Base-by-base conservation (phyloP, 441 rosid genomes). In the Geranium incanum region DNA sequence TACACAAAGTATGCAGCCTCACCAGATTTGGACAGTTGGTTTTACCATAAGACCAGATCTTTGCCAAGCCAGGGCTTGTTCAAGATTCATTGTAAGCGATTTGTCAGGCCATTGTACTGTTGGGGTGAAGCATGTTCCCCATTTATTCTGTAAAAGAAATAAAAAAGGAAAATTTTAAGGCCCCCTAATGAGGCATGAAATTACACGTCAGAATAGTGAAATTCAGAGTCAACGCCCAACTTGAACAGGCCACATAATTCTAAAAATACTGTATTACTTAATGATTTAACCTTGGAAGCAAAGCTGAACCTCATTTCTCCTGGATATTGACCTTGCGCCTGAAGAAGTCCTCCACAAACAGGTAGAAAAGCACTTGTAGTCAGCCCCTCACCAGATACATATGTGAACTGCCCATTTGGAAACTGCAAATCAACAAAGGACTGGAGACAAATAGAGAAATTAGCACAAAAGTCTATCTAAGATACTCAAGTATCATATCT, bases 311-410 rank as follows among this genome's bases (percentile, higher is more conserved):
- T 87, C 98, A 90, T 94, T 84, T 91, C 97, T 12, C 98, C 97
- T 6, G 98, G 98, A 84, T 88, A 90, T 86, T 88, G 96, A 75
- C 98, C 98, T 74, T 91, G 92, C 1, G 92, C 97, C 84, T 94
- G 97, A 78, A 94, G 95, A 81, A 94, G 92, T 65, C 97, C 97
- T 0, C 97, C 97, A 55, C 86, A 83, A 36, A 91, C 65, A 43
- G 99, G 99, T 68, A 89, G 71, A 78, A 92, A 92, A 74, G 91
- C 96, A 81, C 97, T 94, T 41, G 94, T 92, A 7, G 95, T 90
- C 50, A 94, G 70, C 69, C 98, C 97, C 78, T 94, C 97, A 3
- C 97, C 99, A 60, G 94, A 84, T 63, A 88, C 92, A 76, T 94
- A 92, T 2, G 99, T 92, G 39, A 90, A 72, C 74, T 94, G 93